Percentiles rank a stretch among this genome's conserved stretches.
Conservation (phyloP, 2,329 filamentous ascomycete genomes). For the Capronia epimyces region DNA sequence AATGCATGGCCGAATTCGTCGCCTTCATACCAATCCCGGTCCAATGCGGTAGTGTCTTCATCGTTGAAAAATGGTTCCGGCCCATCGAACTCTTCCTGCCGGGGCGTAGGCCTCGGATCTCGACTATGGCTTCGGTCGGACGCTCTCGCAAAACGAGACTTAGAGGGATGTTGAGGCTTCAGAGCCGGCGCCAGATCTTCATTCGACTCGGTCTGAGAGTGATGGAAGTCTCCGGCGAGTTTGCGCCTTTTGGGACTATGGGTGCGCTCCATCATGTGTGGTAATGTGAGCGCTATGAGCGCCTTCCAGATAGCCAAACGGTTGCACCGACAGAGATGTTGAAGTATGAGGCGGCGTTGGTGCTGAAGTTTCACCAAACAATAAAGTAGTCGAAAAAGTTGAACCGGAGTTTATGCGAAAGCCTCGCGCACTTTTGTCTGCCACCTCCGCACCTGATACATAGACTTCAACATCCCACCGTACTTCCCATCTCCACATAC, state of each 20-base stretch:
- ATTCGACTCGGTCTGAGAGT: conserved; percentile 41
- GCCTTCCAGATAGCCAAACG: background rate
- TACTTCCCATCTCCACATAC: too few relatives aligned
- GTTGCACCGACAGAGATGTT: background rate
- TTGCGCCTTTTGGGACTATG: conserved; percentile 61
- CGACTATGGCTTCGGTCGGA: conserved; percentile 28
- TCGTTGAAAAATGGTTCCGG: conserved; percentile 58
- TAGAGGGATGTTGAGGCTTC: conserved; percentile 39
- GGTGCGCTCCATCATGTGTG: conserved; percentile 36
- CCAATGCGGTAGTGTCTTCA: conserved; percentile 68
- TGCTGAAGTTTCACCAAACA: background rate
- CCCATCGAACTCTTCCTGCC: conserved; percentile 56
- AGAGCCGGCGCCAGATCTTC: conserved; percentile 37
- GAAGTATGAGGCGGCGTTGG: background rate
- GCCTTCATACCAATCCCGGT: conserved; percentile 88
- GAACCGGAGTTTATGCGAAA: conserved; percentile 20
- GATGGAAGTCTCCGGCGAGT: conserved; percentile 59
- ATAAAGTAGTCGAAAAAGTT: conserved; percentile 15
- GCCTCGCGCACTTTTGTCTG: conserved; percentile 3
- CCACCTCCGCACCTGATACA: background rate
- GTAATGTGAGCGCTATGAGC: background rate
- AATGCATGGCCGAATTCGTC: conserved; percentile 82
- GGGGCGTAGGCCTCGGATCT: conserved; percentile 31
- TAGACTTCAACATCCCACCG: background rate
- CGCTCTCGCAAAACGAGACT: conserved; percentile 35